Conservation (phyloP, 192 early-diverging fungal genomes). For the Linnemannia exigua region DNA sequence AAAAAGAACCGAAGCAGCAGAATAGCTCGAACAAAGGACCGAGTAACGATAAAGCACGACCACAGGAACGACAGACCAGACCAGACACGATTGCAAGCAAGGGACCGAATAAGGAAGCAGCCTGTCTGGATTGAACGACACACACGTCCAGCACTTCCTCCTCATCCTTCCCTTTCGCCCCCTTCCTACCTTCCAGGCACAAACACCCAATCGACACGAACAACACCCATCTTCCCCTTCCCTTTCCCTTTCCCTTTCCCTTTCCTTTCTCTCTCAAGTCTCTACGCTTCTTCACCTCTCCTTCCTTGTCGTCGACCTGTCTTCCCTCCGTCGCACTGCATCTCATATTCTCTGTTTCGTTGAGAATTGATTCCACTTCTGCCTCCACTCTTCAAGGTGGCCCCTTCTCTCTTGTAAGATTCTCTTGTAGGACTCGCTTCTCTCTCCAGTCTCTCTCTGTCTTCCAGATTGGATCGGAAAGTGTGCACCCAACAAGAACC, state of each 20-base stretch:
- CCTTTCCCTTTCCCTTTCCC: neutral
- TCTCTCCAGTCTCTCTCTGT: too few relatives aligned
- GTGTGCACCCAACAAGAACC: neutral
- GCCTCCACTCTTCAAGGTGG: neutral
- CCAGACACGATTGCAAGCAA: neutral
- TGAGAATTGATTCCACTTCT: neutral
- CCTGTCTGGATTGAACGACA: neutral
- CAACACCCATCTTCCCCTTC: neutral
- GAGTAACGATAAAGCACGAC: neutral
- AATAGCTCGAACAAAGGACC: neutral
- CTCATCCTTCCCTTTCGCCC: neutral
- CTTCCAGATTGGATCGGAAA: conserved; percentile 5
- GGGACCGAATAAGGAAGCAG: neutral
- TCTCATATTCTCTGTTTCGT: neutral
- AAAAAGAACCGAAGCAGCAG: neutral
- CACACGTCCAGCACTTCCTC: neutral
- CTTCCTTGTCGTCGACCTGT: neutral
- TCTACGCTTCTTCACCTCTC: neutral
- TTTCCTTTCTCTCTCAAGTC: too few relatives aligned
- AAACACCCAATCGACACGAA: neutral
- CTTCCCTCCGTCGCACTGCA: neutral
- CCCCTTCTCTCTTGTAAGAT: neutral
- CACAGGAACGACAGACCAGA: neutral
- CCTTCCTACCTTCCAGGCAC: neutral
- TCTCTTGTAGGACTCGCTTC: neutral